These are phyloP conservation scores for Ordospora pajunii DNA, from an alignment of 371 early-diverging fungal species.

Conservation along the genomic window DNA sequence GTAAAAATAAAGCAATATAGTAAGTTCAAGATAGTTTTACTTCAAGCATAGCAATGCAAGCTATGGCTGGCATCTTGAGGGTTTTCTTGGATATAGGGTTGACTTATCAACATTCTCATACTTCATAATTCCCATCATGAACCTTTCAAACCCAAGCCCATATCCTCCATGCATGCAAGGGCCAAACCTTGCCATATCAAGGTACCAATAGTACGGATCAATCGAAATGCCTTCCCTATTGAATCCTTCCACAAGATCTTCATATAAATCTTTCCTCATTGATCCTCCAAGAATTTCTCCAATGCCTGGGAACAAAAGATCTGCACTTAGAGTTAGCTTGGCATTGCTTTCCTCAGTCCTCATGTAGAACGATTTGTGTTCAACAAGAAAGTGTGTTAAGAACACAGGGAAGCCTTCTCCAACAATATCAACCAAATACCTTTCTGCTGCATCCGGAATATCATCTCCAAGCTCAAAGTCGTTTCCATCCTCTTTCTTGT, in stretches of 20 bases:
- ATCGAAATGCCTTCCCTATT: slow-evolving; percentile 88
- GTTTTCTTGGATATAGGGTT: slow-evolving; percentile 86
- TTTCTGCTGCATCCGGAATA: slow-evolving; percentile 96
- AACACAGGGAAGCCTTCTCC: slow-evolving; percentile 77
- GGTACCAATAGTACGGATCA: slow-evolving; percentile 92
- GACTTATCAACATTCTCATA: slow-evolving; percentile 74
- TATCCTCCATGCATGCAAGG: slow-evolving; percentile 94
- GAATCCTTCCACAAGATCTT: slow-evolving; percentile 82
- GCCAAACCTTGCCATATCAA: slow-evolving; percentile 95
- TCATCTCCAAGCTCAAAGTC: slow-evolving; percentile 90
- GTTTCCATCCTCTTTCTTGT: slow-evolving; percentile 76
- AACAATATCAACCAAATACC: slow-evolving; percentile 88
- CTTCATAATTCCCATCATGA: slow-evolving; percentile 88
- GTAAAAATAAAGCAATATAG: neutral
- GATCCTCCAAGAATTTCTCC: slow-evolving; percentile 99
- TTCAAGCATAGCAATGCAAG: neutral
- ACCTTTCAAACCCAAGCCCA: slow-evolving; percentile 95
- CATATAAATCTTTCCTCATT: slow-evolving; percentile 86
- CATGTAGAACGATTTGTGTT: slow-evolving; percentile 99
- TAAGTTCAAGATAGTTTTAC: neutral
- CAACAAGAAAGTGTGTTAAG: slow-evolving; percentile 86
- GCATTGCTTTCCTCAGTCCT: slow-evolving; percentile 71
- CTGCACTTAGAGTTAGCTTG: slow-evolving; percentile 84
- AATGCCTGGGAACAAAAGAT: slow-evolving; percentile 93
- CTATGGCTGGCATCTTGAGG: slow-evolving; percentile 66